Evolutionary conservation across 164 flowering plant genomes (phyloP).

Genomic region (Sextonia rubra): DNA sequence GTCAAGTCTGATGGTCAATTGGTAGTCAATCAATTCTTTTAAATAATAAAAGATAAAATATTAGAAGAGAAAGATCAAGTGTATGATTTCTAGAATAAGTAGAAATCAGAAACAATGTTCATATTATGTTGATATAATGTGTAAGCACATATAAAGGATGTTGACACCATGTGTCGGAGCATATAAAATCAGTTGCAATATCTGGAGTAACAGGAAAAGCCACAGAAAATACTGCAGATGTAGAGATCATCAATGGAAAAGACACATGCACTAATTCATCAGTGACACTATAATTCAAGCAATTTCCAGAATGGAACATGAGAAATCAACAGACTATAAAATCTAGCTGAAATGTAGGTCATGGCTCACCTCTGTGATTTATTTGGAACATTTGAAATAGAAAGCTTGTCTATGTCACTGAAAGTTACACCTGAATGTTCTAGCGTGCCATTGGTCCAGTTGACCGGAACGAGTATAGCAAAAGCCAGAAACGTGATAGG

Average conservation of each 20-base stretch:
- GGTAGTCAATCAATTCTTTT: too few relatives aligned
- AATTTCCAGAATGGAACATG: background rate
- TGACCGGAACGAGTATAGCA: conserved; percentile 66
- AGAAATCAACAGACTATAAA: background rate
- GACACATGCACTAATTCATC: background rate
- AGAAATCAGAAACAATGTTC: background rate
- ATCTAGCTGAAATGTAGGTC: background rate
- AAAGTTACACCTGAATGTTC: conserved; percentile 32
- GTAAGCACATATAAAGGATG: background rate
- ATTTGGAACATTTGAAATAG: conserved; percentile 64
- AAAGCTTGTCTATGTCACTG: conserved; percentile 65
- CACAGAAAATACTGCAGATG: background rate
- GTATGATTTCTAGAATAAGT: background rate
- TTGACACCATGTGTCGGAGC: too few relatives aligned
- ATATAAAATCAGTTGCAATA: background rate
- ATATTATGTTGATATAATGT: background rate
- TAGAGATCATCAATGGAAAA: too few relatives aligned
- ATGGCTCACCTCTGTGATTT: conserved; percentile 49
- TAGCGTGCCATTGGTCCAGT: conserved; percentile 59
- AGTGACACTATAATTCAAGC: background rate
- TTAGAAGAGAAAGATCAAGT: background rate
- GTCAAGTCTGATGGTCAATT: too few relatives aligned
- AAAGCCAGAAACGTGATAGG: conserved; percentile 67
- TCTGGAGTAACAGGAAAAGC: background rate
- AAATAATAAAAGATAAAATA: too few relatives aligned